These are phyloP conservation scores for Pseudopithomyces maydicus DNA, from an alignment of 2,329 filamentous ascomycete species.

Conservation along the genomic window DNA sequence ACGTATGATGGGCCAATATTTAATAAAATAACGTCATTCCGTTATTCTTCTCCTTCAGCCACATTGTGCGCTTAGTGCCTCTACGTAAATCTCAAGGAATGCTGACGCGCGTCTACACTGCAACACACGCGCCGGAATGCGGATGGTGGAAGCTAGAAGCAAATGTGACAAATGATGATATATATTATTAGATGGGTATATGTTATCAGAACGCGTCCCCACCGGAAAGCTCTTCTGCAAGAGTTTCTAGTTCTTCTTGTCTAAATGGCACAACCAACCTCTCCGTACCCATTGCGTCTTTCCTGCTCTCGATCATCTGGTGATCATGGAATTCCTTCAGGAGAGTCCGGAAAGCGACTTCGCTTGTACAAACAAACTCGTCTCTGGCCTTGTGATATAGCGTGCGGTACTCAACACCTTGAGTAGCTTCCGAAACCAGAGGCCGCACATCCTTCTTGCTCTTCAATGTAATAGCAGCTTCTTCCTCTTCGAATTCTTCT, in stretches of 20 bases:
- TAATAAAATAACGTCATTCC: constrained; percentile 1
- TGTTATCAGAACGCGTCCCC: constrained; percentile 31
- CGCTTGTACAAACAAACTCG: constrained; percentile 95
- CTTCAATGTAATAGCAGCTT: constrained; percentile 18
- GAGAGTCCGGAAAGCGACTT: constrained; percentile 92
- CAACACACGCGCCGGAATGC: background rate
- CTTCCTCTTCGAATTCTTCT: constrained; percentile 29
- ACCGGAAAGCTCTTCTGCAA: constrained; percentile 76
- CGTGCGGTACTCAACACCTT: constrained; percentile 85
- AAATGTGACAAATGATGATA: background rate
- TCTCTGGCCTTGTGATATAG: constrained; percentile 95
- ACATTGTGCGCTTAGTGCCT: background rate
- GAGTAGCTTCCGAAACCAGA: constrained; percentile 38
- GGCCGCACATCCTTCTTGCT: constrained; percentile 31
- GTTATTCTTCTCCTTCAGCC: background rate
- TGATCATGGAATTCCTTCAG: constrained; percentile 98
- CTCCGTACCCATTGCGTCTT: constrained; percentile 85
- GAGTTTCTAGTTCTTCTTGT: constrained; percentile 82
- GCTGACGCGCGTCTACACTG: background rate
- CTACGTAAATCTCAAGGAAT: background rate
- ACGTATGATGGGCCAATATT: background rate
- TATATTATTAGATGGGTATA: constrained; percentile 9
- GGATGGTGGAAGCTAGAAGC: background rate
- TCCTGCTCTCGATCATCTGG: constrained; percentile 90
- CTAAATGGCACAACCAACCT: constrained; percentile 83